phyloP scores from a whole-genome alignment of 768 basidiomycete species.

The Termitomyces titanicus region DNA sequence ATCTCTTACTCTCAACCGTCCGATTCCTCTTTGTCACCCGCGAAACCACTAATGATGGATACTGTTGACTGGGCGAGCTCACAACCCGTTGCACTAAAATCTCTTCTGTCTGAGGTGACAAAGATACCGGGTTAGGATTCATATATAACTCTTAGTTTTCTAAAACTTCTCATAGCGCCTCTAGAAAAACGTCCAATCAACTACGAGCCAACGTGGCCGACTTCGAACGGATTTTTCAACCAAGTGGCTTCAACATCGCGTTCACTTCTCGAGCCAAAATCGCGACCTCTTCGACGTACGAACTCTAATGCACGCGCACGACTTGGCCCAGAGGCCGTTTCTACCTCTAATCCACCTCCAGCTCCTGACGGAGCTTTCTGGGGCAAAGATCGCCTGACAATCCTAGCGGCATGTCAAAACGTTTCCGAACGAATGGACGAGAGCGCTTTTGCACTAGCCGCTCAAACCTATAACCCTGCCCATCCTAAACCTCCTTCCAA shows the following conservation, averaged over 20 bases:
- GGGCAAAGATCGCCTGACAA: constrained; percentile 10
- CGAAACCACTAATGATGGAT: constrained; percentile 4
- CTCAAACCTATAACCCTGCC: constrained; percentile 1
- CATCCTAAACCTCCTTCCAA: constrained; percentile 2
- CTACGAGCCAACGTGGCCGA: constrained; percentile 2
- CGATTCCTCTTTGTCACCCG: constrained; percentile 3
- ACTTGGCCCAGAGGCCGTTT: background rate
- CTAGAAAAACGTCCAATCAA: constrained; percentile 4
- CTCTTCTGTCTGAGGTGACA: constrained; percentile 2
- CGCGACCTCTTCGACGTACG: constrained; percentile 5
- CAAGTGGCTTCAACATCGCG: constrained; percentile 2
- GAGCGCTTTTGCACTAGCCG: constrained; percentile 17
- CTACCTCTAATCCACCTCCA: constrained; percentile 9
- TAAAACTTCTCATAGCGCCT: background rate
- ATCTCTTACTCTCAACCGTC: background rate
- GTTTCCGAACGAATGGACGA: constrained; percentile 32
- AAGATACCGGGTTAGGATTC: constrained; percentile 6
- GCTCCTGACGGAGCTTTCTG: constrained; percentile 12
- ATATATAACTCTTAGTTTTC: background rate
- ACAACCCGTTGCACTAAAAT: constrained; percentile 10
- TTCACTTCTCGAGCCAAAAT: background rate
- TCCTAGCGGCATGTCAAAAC: constrained; percentile 31
- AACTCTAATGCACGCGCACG: constrained; percentile 7
- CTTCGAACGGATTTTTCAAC: background rate
- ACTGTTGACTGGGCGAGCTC: constrained; percentile 11